Base-by-base conservation (phyloP, 2,329 filamentous ascomycete genomes). In the Stemphylium lycopersici region DNA sequence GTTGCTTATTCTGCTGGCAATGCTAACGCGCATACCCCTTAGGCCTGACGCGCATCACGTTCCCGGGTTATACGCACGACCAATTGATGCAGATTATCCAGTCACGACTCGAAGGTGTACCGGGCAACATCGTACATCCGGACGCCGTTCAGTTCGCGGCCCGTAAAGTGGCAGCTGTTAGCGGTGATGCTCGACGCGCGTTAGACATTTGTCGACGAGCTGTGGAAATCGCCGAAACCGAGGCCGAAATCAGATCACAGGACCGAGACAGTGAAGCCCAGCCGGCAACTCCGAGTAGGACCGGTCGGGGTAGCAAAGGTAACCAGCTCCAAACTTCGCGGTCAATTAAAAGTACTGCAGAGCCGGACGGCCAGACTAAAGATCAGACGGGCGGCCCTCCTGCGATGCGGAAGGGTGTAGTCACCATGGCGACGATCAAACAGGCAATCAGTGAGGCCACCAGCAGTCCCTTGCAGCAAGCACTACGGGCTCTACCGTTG, bases 61-160 rank as follows among this genome's bases (percentile, higher is more conserved):
- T 99, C 67, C 91, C 95, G 0, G 95, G 95, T 18, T 99, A 99
- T 76, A 97, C 92, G 52, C 93, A 99, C 74, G 92, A 95, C 55
- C 95, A 99, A 76, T 84, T 99, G 36, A 96, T 98, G 90, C 90
- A 89, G 64, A 99, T 99, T 69, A 97, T 99, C 60, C 89, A 93
- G 69, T 96, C 92, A n/a, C 89, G 95, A 26, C 84, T 99, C 2
- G 87, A 91, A 70, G 91, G 91, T 48, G 91, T 98, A 0, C 89
- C 90, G 1, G 92, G 91, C 22, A 87, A 93, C 62, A 89, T 99
- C 39, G 93, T 99, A 36, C 91, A 97, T 57, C 81, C 91, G 1
- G 95, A 99, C 69, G 96, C 95, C 12, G 85, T 99, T 44, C 93
- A 98, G 76, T 99, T 99, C 70, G 95, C 95, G 3, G 93, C 91